Evolutionary conservation across 352 stramenopile species (phyloP), one percentile per base, ranked within the genome.

Genomic region (Globisporangium emineosum): DNA sequence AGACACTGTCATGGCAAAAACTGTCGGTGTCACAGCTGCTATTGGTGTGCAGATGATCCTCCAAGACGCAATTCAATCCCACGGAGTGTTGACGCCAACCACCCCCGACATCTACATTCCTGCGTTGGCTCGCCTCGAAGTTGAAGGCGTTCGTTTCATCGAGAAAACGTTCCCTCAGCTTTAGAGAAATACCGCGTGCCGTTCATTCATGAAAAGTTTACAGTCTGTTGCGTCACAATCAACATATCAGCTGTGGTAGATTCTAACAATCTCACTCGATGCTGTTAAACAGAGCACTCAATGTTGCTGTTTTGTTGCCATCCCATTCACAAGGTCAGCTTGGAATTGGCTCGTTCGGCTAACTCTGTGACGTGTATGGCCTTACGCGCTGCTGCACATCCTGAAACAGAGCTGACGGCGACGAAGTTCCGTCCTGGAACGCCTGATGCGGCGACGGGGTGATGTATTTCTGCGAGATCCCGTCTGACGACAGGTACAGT

Each of bases 1-100:
- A 7, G 94, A 97, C 74, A 98, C 92, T 2, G 90, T 97, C 35
- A 99, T 99, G 96, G 90, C 91, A 19, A 97, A 97, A 74, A 98
- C 95, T 10, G 96, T 99, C 29, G 96, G 96, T 7, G 87, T 98
- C 51, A 98, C 93, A 51, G 89, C 94, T 49, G 96, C 95, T 7
- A 96, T 98, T 59, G 93, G 92, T 23, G 88, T 97, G 15, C 90
- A 98, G 62, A 81, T 98, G 64, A 96, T 99, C 57, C 79, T 99
- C 15, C 81, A 97, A 40, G 89, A 97, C 42, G 83, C 83, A 13
- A 80, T 98, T 1, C 72, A 88, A 25, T 73, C 76, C 15, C 81
- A 83, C 45, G 94, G 94, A 45, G 84, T 98, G 23, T 69, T 98
- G 12, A 93, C 92, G 4, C 94, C 94, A 2, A 97, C 89, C 7